Percentiles rank a stretch among this genome's conserved stretches.
Evolutionary conservation across 2,329 filamentous ascomycete genomes (phyloP).

Genomic region (Cephalotrichum gorgonifer): DNA sequence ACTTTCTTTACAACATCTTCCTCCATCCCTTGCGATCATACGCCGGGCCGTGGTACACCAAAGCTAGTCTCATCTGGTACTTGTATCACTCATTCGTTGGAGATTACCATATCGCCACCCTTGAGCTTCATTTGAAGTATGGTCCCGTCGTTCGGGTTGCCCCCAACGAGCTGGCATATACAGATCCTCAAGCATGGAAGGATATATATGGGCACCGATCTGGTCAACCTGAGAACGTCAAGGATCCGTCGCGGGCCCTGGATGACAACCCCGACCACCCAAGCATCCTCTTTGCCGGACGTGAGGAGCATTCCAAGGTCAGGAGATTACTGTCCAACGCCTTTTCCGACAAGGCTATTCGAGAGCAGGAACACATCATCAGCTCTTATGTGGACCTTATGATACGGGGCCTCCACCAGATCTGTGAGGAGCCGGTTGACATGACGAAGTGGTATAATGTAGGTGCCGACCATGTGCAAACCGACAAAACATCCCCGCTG

Average conservation of each 20-base stretch:
- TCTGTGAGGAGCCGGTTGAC: constrained; percentile 10
- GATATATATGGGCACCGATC: constrained; percentile 24
- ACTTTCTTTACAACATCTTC: constrained; percentile 20
- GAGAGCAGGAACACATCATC: constrained; percentile 19
- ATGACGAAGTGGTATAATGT: constrained; percentile 15
- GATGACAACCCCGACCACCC: constrained; percentile 5
- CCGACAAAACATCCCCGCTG: too few species aligned
- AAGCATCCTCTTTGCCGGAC: constrained; percentile 11
- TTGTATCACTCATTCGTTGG: constrained; percentile 8
- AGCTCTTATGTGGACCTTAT: constrained; percentile 15
- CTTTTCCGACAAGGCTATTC: constrained; percentile 19
- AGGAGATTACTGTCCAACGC: constrained; percentile 16
- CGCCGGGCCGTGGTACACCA: constrained; percentile 14
- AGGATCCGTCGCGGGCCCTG: constrained; percentile 4
- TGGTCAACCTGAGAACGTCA: constrained; percentile 7
- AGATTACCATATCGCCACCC: constrained; percentile 9
- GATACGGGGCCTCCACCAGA: constrained; percentile 11
- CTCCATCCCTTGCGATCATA: constrained; percentile 19
- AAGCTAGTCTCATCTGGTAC: constrained; percentile 5
- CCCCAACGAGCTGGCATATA: constrained; percentile 28
- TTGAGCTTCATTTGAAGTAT: constrained; percentile 13
- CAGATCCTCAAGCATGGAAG: constrained; percentile 22
- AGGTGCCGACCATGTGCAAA: too few species aligned
- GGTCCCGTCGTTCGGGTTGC: constrained; percentile 26
- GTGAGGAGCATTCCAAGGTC: constrained; percentile 11